phyloP scores from a whole-genome alignment of 192 early-diverging fungal genomes.

The Mortierella alpina region DNA sequence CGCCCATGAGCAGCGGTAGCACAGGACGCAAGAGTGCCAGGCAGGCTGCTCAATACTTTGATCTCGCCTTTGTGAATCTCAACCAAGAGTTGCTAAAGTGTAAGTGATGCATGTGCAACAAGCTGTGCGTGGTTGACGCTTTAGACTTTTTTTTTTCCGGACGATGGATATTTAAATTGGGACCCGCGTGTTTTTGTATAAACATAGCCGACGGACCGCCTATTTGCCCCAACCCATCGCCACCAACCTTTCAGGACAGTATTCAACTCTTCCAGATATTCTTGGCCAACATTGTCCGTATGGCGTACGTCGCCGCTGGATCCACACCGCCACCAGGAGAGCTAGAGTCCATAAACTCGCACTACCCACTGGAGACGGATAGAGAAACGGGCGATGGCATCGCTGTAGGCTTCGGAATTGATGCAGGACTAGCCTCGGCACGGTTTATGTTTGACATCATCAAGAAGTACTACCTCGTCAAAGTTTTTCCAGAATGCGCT shows the following conservation, averaged over 20 bases:
- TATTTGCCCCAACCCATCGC: slow-evolving; percentile 66
- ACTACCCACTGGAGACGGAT: slow-evolving; percentile 60
- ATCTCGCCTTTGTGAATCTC: slow-evolving; percentile 31
- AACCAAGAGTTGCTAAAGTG: slow-evolving; percentile 44
- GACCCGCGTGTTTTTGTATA: neutral
- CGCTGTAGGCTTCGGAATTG: slow-evolving; percentile 68
- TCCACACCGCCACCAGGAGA: slow-evolving; percentile 69
- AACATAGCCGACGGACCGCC: slow-evolving; percentile 59
- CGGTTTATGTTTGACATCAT: slow-evolving; percentile 81
- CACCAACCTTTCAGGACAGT: slow-evolving; percentile 67
- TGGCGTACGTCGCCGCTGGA: slow-evolving; percentile 70
- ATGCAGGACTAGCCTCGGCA: slow-evolving; percentile 65
- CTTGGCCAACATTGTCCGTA: slow-evolving; percentile 59
- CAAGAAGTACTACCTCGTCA: slow-evolving; percentile 70
- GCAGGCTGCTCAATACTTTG: slow-evolving; percentile 38
- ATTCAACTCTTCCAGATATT: slow-evolving; percentile 63
- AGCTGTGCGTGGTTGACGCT: neutral
- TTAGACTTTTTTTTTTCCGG: neutral
- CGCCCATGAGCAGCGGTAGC: slow-evolving; percentile 29
- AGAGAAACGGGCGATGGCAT: slow-evolving; percentile 65
- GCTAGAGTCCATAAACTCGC: slow-evolving; percentile 57
- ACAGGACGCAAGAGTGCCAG: slow-evolving; percentile 28
- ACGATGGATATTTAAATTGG: neutral
- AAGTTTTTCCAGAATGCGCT: slow-evolving; percentile 76
- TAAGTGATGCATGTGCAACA: neutral